phyloP scores from a whole-genome alignment of 2,329 filamentous ascomycete genomes.

The Cryoendolithus antarcticus region DNA sequence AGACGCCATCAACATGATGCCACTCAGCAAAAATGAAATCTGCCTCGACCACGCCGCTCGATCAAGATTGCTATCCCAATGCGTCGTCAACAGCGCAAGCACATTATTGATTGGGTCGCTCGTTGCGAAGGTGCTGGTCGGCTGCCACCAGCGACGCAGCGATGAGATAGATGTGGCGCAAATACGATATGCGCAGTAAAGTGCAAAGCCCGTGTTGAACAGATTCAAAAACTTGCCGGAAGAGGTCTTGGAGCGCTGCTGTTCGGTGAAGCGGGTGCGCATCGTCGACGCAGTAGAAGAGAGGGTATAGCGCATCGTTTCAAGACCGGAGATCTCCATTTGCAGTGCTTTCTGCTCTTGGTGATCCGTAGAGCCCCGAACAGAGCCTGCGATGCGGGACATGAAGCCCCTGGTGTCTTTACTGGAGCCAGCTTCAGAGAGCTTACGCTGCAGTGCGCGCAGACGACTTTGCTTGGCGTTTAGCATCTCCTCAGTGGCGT shows the following conservation, averaged over 20 bases:
- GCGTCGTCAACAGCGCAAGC: slow-evolving; percentile 64
- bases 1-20: slow-evolving; percentile 68
- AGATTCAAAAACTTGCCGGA: slow-evolving; percentile 53
- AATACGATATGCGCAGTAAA: slow-evolving; percentile 79
- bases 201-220: slow-evolving; percentile 56
- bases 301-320: slow-evolving; percentile 65
- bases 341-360: slow-evolving; percentile 45
- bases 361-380: slow-evolving; percentile 50
- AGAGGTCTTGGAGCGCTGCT: slow-evolving; percentile 54
- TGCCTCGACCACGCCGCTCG: slow-evolving; percentile 73
- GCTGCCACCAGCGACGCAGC: slow-evolving; percentile 42
- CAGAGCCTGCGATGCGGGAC: slow-evolving; percentile 58
- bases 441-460: slow-evolving; percentile 56
- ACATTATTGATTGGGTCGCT: slow-evolving; percentile 77
- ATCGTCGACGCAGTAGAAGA: slow-evolving; percentile 53
- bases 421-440: slow-evolving; percentile 29
- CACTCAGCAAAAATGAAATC: slow-evolving; percentile 72
- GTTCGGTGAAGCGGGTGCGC: slow-evolving; percentile 49
- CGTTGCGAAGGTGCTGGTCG: slow-evolving; percentile 45
- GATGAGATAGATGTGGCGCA: slow-evolving; percentile 58
- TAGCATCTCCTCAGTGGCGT: slow-evolving; percentile 70
- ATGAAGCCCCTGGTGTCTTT: slow-evolving; percentile 43
- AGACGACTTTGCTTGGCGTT: slow-evolving; percentile 60
- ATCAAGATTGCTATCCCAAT: slow-evolving; percentile 74
- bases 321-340: slow-evolving; percentile 66